Percentiles rank a stretch among this genome's conserved stretches.
phyloP scores from a whole-genome alignment of 2,329 filamentous ascomycete species.

The Cladophialophora chaetospira region DNA sequence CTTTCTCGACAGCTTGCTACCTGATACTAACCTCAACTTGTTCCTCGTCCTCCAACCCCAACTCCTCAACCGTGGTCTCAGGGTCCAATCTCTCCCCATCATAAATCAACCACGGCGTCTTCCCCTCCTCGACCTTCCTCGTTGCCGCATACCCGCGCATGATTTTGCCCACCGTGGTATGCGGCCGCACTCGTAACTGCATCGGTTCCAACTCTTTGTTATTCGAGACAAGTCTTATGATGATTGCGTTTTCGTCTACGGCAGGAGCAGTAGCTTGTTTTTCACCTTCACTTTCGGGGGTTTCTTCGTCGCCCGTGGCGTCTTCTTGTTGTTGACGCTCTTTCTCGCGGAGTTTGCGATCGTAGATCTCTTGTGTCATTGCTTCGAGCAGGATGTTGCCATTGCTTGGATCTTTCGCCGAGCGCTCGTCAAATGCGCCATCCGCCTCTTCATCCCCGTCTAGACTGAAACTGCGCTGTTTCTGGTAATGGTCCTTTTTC shows the following conservation, averaged over 20 bases:
- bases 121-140: constrained; percentile 54
- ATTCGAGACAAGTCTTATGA: constrained; percentile 56
- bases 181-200: constrained; percentile 46
- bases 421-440: constrained; percentile 29
- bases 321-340: constrained; percentile 46
- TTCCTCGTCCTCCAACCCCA: constrained; percentile 75
- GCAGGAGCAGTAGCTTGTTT: constrained; percentile 28
- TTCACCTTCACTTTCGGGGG: background rate
- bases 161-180: constrained; percentile 64
- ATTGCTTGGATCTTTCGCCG: constrained; percentile 48
- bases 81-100: constrained; percentile 73
- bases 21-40: constrained; percentile 72
- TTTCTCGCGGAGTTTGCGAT: constrained; percentile 53
- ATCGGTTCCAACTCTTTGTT: constrained; percentile 49
- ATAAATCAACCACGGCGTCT: constrained; percentile 65
- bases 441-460: constrained; percentile 44
- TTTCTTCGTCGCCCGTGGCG: background rate
- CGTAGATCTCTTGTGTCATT: constrained; percentile 68
- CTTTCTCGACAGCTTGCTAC: constrained; percentile 38
- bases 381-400: constrained; percentile 72
- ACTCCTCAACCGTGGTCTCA: constrained; percentile 61
- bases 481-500: constrained; percentile 9
- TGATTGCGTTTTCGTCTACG: constrained; percentile 40
- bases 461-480: constrained; percentile 42
- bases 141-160: constrained; percentile 62